These are phyloP conservation scores for Prunus salicina DNA, from an alignment of 306 rosid species.

Conservation along the genomic window DNA sequence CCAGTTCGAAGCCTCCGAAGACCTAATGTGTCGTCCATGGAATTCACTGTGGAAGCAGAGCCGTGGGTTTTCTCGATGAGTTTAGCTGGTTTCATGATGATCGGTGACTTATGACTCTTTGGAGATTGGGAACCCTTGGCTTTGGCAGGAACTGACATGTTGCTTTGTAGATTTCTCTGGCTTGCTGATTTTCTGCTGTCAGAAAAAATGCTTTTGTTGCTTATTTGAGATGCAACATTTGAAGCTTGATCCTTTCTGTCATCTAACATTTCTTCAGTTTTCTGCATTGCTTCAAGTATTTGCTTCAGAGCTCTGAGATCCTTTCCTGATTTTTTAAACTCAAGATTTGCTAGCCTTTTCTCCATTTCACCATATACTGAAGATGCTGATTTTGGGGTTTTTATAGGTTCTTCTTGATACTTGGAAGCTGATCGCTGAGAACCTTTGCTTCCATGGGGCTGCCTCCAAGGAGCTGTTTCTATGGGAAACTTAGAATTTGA, in stretches of 20 bases:
- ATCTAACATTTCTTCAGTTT: conserved; percentile 41
- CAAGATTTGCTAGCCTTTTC: conserved; percentile 74
- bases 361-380: conserved; percentile 87
- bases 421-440: conserved; percentile 38
- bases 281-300: conserved; percentile 90
- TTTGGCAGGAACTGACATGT: conserved; percentile 17
- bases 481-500: conserved; percentile 32
- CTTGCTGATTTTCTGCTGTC: conserved; percentile 41
- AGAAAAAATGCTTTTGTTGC: conserved; percentile 21
- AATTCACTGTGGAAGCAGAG: conserved; percentile 26
- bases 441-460: conserved; percentile 34
- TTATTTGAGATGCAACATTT: conserved; percentile 35
- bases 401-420: conserved; percentile 40
- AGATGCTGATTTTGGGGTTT: conserved; percentile 37
- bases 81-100: conserved; percentile 57
- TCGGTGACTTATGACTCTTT: conserved; percentile 39
- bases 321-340: conserved; percentile 88
- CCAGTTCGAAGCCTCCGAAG: conserved; percentile 25
- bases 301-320: conserved; percentile 95
- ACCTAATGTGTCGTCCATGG: conserved; percentile 30
- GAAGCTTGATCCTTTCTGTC: conserved; percentile 51
- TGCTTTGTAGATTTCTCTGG: conserved; percentile 35
- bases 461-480: conserved; percentile 56
- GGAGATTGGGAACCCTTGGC: conserved; percentile 34
- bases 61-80: conserved; percentile 34